These are phyloP conservation scores for Geotrichum bryndzae DNA, from an alignment of 1,139 yeast genomes.

Conservation along the genomic window DNA sequence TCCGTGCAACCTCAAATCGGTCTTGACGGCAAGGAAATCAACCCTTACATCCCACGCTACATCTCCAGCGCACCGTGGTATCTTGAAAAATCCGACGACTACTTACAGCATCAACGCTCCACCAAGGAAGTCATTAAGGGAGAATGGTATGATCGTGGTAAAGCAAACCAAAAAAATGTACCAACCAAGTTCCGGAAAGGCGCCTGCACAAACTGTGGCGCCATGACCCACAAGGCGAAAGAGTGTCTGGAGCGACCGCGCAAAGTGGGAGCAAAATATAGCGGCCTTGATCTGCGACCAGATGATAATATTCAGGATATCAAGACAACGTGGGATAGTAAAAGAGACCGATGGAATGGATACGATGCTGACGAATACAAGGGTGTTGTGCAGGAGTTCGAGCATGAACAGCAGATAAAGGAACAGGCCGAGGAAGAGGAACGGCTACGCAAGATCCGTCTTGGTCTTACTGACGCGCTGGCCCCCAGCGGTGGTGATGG, in stretches of 20 bases:
- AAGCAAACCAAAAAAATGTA: slow-evolving; percentile 16
- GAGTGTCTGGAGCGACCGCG: slow-evolving; percentile 52
- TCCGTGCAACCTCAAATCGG: slow-evolving; percentile 25
- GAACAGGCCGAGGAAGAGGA: slow-evolving; percentile 20
- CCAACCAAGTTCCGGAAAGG: slow-evolving; percentile 38
- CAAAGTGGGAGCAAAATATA: slow-evolving; percentile 37
- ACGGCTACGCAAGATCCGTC: background rate
- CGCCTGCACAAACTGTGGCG: slow-evolving; percentile 51
- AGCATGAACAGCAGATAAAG: slow-evolving; percentile 27
- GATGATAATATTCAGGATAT: slow-evolving; percentile 32
- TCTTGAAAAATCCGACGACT: slow-evolving; percentile 34
- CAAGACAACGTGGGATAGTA: slow-evolving; percentile 49
- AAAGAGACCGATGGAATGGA: slow-evolving; percentile 77
- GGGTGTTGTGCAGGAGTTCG: slow-evolving; percentile 45
- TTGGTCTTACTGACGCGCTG: background rate
- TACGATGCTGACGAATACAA: slow-evolving; percentile 57
- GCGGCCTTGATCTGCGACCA: slow-evolving; percentile 29
- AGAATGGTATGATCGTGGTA: slow-evolving; percentile 34
- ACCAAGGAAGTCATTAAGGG: slow-evolving; percentile 26
- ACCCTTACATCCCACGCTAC: slow-evolving; percentile 36
- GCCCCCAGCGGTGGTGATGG: background rate
- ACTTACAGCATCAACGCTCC: slow-evolving; percentile 49
- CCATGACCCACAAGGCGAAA: slow-evolving; percentile 40
- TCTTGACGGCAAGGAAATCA: slow-evolving; percentile 36
- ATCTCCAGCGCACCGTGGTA: slow-evolving; percentile 53